phyloP scores from a whole-genome alignment of 106 monocot species.

The Apostasia ramifera region DNA sequence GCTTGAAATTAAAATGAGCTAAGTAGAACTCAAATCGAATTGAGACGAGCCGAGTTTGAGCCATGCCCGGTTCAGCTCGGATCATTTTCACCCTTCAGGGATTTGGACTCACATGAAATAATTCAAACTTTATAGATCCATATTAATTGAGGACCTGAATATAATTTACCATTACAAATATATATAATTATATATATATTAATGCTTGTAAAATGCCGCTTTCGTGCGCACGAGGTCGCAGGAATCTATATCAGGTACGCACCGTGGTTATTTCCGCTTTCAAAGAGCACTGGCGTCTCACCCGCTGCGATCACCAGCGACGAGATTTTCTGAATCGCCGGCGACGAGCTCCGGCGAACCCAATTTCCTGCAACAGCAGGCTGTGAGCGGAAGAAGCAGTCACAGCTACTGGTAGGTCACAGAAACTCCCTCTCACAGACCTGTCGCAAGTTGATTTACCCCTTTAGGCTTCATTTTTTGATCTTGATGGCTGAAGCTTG shows the following conservation, averaged over 20 bases:
- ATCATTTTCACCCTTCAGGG: no score
- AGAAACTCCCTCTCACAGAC: background rate
- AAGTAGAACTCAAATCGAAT: no score
- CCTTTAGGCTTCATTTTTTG: background rate
- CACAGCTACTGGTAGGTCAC: slow-evolving; percentile 4
- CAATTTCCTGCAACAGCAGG: background rate
- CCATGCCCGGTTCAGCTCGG: no score
- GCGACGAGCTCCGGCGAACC: background rate
- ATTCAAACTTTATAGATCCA: no score
- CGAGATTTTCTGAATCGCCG: background rate
- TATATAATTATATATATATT: no score
- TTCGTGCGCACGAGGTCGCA: no score
- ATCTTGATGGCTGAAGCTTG: background rate
- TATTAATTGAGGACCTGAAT: no score
- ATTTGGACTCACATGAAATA: no score
- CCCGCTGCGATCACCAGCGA: background rate
- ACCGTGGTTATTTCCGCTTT: background rate
- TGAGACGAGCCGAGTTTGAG: no score
- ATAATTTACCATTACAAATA: no score
- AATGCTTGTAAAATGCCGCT: no score
- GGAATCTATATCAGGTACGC: background rate
- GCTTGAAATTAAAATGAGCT: no score
- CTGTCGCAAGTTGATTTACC: background rate
- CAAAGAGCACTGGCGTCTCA: background rate
- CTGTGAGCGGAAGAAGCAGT: background rate